phyloP scores from a whole-genome alignment of 805 yeast species.

The Tetrapisispora nanseiensis region DNA sequence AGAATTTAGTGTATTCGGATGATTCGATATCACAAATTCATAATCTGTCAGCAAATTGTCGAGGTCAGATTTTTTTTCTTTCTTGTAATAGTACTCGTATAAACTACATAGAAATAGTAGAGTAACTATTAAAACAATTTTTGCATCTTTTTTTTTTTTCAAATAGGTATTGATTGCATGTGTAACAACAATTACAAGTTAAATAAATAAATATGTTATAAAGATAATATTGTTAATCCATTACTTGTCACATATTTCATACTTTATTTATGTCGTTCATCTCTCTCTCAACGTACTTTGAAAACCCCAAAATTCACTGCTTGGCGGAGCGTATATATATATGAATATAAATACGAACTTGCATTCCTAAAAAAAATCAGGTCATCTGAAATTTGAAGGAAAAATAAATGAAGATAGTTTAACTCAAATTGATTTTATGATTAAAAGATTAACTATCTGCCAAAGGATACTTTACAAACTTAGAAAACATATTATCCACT shows the following conservation, averaged over 20 bases:
- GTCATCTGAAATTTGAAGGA: not conserved
- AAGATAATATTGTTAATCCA: too few relatives aligned
- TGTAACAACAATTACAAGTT: too few relatives aligned
- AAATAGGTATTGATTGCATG: not conserved
- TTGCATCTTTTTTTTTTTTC: not conserved
- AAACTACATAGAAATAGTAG: constrained; percentile 2
- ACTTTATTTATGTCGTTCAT: too few relatives aligned
- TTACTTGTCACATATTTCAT: too few relatives aligned
- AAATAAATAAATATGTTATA: too few relatives aligned
- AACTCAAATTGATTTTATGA: too few relatives aligned
- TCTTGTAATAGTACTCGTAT: constrained; percentile 6
- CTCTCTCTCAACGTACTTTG: too few relatives aligned
- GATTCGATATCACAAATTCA: constrained; percentile 4
- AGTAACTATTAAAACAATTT: not conserved
- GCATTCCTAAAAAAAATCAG: too few relatives aligned
- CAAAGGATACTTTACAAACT: not conserved
- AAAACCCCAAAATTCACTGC: not conserved
- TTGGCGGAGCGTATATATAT: too few relatives aligned
- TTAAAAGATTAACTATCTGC: not conserved
- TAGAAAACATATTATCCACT: too few relatives aligned
- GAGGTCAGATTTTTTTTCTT: constrained; percentile 6
- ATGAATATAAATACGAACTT: too few relatives aligned
- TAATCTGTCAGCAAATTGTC: not conserved
- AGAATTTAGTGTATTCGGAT: not conserved
- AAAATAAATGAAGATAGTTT: not conserved